These are phyloP conservation scores for Circinella umbellata DNA, from an alignment of 371 early-diverging fungal species.

Conservation along the genomic window DNA sequence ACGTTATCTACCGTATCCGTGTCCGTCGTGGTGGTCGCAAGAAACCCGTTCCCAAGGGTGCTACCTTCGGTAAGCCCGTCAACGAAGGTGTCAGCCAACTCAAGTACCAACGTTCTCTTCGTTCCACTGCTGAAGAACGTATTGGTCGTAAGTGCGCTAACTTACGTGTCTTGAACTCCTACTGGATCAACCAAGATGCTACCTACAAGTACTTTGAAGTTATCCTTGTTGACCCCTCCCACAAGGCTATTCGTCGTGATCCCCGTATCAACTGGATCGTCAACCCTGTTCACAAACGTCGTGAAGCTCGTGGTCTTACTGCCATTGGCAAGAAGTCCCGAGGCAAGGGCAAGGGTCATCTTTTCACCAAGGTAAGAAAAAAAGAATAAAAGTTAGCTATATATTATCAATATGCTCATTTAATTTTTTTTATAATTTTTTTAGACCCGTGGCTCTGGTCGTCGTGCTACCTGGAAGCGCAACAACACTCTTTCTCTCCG, in stretches of 20 bases:
- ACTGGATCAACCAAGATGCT: slow-evolving; percentile 99
- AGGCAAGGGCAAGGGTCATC: slow-evolving; percentile 97
- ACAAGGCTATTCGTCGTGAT: slow-evolving; percentile 98
- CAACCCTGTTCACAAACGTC: slow-evolving; percentile 97
- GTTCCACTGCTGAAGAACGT: slow-evolving; percentile 96
- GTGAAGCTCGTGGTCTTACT: slow-evolving; percentile 99
- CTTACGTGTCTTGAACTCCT: slow-evolving; percentile 98
- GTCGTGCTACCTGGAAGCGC: slow-evolving; percentile 76
- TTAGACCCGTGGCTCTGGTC: slow-evolving; percentile 82
- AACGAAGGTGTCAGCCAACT: slow-evolving; percentile 98
- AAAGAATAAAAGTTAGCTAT: no score
- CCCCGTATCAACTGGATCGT: slow-evolving; percentile 94
- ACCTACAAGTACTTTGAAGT: slow-evolving; percentile 99
- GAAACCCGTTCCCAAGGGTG: slow-evolving; percentile 96
- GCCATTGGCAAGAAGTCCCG: slow-evolving; percentile 97
- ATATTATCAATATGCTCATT: no score
- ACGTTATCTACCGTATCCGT: slow-evolving; percentile 96
- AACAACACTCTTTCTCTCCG: slow-evolving; percentile 83
- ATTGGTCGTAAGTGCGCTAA: slow-evolving; percentile 95
- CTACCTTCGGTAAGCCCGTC: slow-evolving; percentile 97
- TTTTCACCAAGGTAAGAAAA: slow-evolving; percentile 93
- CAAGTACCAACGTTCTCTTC: slow-evolving; percentile 95
- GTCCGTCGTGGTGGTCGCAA: slow-evolving; percentile 99
- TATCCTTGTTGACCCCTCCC: slow-evolving; percentile 97
- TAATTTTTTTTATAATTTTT: no score